A percentile compares a stretch with the other conserved stretches of the same genome.
These are phyloP conservation scores for Dendrocalamus sinicus DNA, from an alignment of 176 grass and related monocot genomes.

Conservation along the genomic window DNA sequence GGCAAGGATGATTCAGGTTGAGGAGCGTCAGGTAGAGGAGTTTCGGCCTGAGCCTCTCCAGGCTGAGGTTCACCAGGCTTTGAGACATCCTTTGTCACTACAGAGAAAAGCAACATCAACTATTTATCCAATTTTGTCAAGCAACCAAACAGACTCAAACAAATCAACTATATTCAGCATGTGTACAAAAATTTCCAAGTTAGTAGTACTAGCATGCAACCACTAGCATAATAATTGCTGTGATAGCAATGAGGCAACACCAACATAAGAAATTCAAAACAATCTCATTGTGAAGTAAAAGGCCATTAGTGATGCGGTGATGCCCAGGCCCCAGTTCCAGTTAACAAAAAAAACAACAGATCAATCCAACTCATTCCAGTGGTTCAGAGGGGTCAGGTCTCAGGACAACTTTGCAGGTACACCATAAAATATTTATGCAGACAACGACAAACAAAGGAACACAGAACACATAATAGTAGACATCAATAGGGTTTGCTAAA, in stretches of 20 bases:
- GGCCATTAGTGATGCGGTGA: neutral
- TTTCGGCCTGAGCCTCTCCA: slow-evolving; percentile 36
- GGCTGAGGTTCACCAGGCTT: slow-evolving; percentile 38
- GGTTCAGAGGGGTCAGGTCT: neutral
- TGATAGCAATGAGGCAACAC: slow-evolving; percentile 9
- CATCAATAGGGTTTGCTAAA: neutral
- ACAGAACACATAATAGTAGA: neutral
- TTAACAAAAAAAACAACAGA: neutral
- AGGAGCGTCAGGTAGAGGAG: slow-evolving; percentile 30
- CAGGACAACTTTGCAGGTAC: slow-evolving; percentile 8
- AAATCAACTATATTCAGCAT: neutral
- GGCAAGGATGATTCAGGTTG: slow-evolving; percentile 37
- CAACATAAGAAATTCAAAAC: slow-evolving; percentile 23
- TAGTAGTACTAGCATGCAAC: neutral
- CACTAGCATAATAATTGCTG: neutral
- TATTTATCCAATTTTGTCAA: slow-evolving; percentile 25
- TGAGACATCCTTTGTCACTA: slow-evolving; percentile 42
- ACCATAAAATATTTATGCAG: slow-evolving; percentile 15
- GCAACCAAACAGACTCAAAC: slow-evolving; percentile 6
- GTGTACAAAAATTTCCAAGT: neutral
- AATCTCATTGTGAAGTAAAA: slow-evolving; percentile 35
- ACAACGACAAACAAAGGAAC: slow-evolving; percentile 16
- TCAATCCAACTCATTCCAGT: slow-evolving; percentile 11
- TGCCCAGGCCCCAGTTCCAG: neutral
- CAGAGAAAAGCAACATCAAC: slow-evolving; percentile 36